A percentile compares a stretch with the other conserved stretches of the same genome.
Conservation (phyloP, 2,329 filamentous ascomycete species). For the Dactylellina drechsleri region DNA sequence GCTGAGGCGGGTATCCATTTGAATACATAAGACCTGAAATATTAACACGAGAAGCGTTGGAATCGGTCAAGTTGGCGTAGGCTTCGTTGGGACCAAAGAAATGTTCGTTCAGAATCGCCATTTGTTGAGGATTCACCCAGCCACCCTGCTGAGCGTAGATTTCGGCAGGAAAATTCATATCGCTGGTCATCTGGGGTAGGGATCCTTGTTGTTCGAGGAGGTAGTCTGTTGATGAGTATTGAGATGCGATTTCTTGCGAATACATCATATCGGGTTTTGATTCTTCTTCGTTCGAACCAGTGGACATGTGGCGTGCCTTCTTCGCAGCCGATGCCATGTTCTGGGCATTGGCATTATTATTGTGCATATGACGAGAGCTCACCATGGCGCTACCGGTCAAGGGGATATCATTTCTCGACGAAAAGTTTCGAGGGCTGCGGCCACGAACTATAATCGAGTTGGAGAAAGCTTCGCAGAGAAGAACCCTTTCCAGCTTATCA, state of each 20-base stretch:
- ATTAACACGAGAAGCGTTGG: slow-evolving; percentile 40
- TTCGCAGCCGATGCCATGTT: slow-evolving; percentile 45
- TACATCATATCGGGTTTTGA: slow-evolving; percentile 37
- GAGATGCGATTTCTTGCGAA: slow-evolving; percentile 27
- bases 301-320: slow-evolving; percentile 51
- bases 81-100: slow-evolving; percentile 31
- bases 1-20: slow-evolving; percentile 30
- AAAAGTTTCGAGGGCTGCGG: slow-evolving; percentile 92
- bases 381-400: slow-evolving; percentile 69
- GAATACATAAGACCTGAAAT: slow-evolving; percentile 37
- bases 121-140: slow-evolving; percentile 43
- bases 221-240: slow-evolving; percentile 32
- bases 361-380: slow-evolving; percentile 50
- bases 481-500: slow-evolving; percentile 68
- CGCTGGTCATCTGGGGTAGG: slow-evolving; percentile 17
- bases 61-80: slow-evolving; percentile 28
- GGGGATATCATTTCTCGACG: slow-evolving; percentile 90
- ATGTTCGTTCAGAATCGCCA: slow-evolving; percentile 32
- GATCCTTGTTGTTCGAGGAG: slow-evolving; percentile 28
- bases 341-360: slow-evolving; percentile 35
- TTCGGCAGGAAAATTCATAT: slow-evolving; percentile 33
- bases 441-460: slow-evolving; percentile 93
- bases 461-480: slow-evolving; percentile 84
- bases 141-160: slow-evolving; percentile 20
- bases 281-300: slow-evolving; percentile 39